Evolutionary conservation across 1,284 basidiomycete genomes (phyloP).

Genomic region (Tilletia indica): DNA sequence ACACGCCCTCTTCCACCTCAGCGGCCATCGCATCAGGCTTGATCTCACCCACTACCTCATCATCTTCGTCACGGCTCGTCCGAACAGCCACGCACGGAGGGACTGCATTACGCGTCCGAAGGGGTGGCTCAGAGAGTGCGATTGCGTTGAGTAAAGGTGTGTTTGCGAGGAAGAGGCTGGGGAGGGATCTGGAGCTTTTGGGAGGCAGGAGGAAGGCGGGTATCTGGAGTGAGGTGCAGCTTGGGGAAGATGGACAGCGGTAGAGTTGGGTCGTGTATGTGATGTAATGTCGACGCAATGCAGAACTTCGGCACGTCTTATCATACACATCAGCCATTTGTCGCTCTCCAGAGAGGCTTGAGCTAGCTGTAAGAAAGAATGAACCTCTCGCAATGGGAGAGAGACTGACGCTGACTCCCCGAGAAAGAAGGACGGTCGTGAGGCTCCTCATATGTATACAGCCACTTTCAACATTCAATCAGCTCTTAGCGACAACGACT

Average conservation of each 20-base stretch:
- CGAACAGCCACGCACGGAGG: neutral
- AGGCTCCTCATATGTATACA: too few relatives aligned
- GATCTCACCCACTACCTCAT: too few relatives aligned
- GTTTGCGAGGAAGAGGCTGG: slow-evolving; percentile 12
- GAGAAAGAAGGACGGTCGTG: too few relatives aligned
- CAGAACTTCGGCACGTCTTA: too few relatives aligned
- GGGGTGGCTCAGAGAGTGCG: slow-evolving; percentile 1
- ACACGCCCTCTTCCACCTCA: neutral
- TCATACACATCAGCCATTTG: too few relatives aligned
- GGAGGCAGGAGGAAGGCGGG: neutral
- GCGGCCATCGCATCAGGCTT: neutral
- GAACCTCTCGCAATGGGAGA: too few relatives aligned
- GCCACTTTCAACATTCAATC: too few relatives aligned
- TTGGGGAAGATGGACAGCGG: neutral
- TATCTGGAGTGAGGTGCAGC: neutral
- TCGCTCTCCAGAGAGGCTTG: too few relatives aligned
- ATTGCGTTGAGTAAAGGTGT: slow-evolving; percentile 14
- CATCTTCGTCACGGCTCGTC: neutral
- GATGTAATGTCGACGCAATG: neutral
- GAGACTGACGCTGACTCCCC: too few relatives aligned
- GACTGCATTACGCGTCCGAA: neutral
- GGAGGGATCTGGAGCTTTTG: neutral
- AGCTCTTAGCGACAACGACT: too few relatives aligned
- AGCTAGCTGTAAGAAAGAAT: too few relatives aligned
- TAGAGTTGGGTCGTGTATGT: neutral